phyloP scores from a whole-genome alignment of 2,329 filamentous ascomycete species.

The Pezicula neosporulosa region DNA sequence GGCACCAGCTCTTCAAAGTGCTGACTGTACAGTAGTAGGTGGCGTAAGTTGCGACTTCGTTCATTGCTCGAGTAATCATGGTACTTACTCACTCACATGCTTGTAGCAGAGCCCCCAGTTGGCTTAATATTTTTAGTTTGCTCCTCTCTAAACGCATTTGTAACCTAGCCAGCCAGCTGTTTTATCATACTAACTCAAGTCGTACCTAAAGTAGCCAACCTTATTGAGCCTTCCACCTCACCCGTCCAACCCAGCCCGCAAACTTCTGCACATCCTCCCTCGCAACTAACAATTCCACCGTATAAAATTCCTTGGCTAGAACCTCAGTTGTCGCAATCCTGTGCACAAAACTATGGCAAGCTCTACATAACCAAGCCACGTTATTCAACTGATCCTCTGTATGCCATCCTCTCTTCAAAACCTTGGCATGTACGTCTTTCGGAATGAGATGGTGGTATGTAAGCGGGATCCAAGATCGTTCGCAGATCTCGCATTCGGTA shows the following conservation, averaged over 20 bases:
- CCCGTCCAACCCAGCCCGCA: slow-evolving; percentile 67
- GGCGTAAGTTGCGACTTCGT: no score
- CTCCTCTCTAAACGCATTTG: no score
- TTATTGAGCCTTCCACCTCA: slow-evolving; percentile 68
- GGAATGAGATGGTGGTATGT: slow-evolving; percentile 88
- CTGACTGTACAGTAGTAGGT: no score
- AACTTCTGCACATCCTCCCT: slow-evolving; percentile 71
- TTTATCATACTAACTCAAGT: no score
- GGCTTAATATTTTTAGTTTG: no score
- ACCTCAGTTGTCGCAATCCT: slow-evolving; percentile 72
- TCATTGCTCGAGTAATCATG: no score
- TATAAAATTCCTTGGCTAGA: slow-evolving; percentile 69
- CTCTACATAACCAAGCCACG: slow-evolving; percentile 82
- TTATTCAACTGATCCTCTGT: slow-evolving; percentile 69
- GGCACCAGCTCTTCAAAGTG: no score
- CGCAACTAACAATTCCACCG: slow-evolving; percentile 65
- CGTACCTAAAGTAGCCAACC: no score
- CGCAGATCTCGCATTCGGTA: slow-evolving; percentile 72
- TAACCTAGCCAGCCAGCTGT: no score
- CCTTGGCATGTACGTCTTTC: slow-evolving; percentile 72
- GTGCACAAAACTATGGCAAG: slow-evolving; percentile 83
- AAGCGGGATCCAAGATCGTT: slow-evolving; percentile 68
- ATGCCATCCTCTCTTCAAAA: slow-evolving; percentile 76
- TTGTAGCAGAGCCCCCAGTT: no score
- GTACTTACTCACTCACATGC: no score